Conservation (phyloP, 768 basidiomycete genomes). For the Cyathus striatus region DNA sequence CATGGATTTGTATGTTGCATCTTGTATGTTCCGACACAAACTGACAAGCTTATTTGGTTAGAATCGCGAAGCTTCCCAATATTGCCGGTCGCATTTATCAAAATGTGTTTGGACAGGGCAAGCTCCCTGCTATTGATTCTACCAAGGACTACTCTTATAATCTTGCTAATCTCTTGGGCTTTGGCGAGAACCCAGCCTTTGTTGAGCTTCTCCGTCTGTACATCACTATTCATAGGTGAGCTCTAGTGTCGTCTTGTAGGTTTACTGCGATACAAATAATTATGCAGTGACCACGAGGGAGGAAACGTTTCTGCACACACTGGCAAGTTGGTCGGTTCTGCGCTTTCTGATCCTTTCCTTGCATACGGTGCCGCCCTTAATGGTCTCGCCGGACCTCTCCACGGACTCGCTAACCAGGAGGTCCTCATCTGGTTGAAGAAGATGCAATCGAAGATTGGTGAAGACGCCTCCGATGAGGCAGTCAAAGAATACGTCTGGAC, state of each 20-base stretch:
- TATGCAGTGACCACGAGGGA: constrained; percentile 86
- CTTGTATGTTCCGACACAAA: not conserved
- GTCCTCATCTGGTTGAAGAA: constrained; percentile 91
- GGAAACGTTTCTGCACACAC: constrained; percentile 97
- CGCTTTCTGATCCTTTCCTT: constrained; percentile 96
- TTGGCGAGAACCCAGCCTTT: constrained; percentile 81
- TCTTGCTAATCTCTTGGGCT: constrained; percentile 86
- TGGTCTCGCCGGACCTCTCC: constrained; percentile 94
- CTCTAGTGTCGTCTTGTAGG: not conserved
- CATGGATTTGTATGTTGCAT: constrained; percentile 67
- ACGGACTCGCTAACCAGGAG: constrained; percentile 97
- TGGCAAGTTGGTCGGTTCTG: constrained; percentile 89
- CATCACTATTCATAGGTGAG: constrained; percentile 90
- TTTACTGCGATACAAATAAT: not conserved
- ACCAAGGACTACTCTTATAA: constrained; percentile 88
- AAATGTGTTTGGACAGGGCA: constrained; percentile 84
- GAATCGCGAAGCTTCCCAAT: constrained; percentile 95
- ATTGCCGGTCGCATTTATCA: constrained; percentile 92
- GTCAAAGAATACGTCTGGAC: constrained; percentile 95
- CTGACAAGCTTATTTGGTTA: constrained; percentile 25
- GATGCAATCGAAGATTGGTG: constrained; percentile 89
- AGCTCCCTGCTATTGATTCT: constrained; percentile 79
- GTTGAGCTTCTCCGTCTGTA: constrained; percentile 95
- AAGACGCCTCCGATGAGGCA: constrained; percentile 78
- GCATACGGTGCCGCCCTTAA: constrained; percentile 90